Evolutionary conservation across 768 basidiomycete genomes (phyloP), one percentile per base, ranked within the genome.

Genomic region (Flagelloscypha sp.): DNA sequence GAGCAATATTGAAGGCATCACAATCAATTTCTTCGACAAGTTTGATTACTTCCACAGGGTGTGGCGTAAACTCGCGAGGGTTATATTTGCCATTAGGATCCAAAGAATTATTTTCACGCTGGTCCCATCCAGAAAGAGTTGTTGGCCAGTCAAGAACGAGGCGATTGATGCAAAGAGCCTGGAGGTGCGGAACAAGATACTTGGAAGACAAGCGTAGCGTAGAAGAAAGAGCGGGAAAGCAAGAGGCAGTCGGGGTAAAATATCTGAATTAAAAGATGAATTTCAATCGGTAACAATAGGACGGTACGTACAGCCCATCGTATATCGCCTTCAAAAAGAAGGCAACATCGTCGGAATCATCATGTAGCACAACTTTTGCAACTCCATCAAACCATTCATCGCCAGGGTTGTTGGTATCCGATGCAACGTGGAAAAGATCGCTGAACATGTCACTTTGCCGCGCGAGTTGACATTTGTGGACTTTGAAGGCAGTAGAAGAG

Each of bases 21-120:
- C 83, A 53, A 33, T 64, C 62, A 45, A 85, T 71, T 36, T 83
- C 78, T 16, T 75, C 57, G 1, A 82, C 81, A 38, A 87, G 71
- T 33, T 76, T 66, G 56, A 86, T 76, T 42, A 79, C 66, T 36
- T 81, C 68, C 43, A 84, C 66, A 6, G 84, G 84, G 52, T 84
- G 81, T 0, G 81, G 59, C 46, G 65, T 77, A n/a, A 12, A 32
- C 12, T 64, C 61, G 27, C 64, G 65, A 0, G 68, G 67, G 12
- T 38, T 34, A 42, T 70, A 70, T 27, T 53, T 52, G 5, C 62
- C 57, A 2, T 23, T 36, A 2, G 28, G 35, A 17, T 64, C 56
- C 16, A 57, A 57, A 10, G 57, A 59, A 4, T 49, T 54, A n/a
- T 52, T 49, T 34, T 72, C 70, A 23, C 71, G 62, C 35, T 36